Evolutionary conservation across 192 early-diverging fungal genomes (phyloP), one percentile per base, ranked within the genome.

Genomic region (Cetraspora pellucida): DNA sequence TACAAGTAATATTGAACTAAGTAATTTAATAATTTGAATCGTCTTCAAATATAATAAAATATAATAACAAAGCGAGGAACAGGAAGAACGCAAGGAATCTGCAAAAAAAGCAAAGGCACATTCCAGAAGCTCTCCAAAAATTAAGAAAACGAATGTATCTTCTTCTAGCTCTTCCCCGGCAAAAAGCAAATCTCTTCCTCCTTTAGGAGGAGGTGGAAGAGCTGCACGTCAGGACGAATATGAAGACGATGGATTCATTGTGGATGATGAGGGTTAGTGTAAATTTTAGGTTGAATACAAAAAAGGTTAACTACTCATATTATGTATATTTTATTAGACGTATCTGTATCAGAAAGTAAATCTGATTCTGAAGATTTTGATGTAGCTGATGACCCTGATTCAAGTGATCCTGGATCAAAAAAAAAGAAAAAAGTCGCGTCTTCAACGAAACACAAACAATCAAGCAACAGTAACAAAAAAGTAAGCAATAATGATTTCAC

Each of bases 171-270:
- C 63, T 37, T 37, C 13, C 8, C 31, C 27, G 19, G 50, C 50
- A 52, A 52, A 52, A 17, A 65, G n/a, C 3, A 28, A 65, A 65
- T 19, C 63, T 16, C 17, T 17, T 17, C 63, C 63, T 25, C 10
- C 25, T 9, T 2, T 28, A n/a, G 43, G 43, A n/a, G 31, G 31
- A 37, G 30, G 27, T n/a, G 37, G 31, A 37, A 30, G 63, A 23
- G 28, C 19, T 8, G 16, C 30, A 37, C 17, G 30, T 37, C 63
- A 65, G 19, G 63, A 65, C 31, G 28, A 65, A 44, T 65, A 30
- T 64, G 61, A 64, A n/a, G 61, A 64, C 19, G 61, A 64, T 64
- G 61, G 61, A 13, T 64, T 64, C 31, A 37, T 64, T 19, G 61
- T 64, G 3, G 61, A 64, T 19, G 61, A 64, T 19, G 37, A 64